Percentiles rank a stretch among this genome's conserved stretches.
These are phyloP conservation scores for Alternaria sp. DNA, from an alignment of 2,329 filamentous ascomycete species.

Conservation along the genomic window DNA sequence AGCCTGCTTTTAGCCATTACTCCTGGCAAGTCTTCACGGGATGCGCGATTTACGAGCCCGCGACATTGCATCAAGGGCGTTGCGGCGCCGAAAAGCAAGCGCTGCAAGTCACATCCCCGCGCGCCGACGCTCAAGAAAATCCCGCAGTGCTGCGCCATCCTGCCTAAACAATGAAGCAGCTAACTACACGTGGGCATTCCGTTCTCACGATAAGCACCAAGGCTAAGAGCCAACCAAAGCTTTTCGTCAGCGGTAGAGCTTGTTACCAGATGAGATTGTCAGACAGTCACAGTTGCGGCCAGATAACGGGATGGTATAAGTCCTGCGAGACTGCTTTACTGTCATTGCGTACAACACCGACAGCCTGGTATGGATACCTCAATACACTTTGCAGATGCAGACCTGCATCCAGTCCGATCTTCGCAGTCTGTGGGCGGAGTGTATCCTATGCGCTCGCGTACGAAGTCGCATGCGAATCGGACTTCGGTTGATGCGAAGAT, in stretches of 20 bases:
- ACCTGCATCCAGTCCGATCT: conserved; percentile 12
- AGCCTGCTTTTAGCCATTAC: not conserved
- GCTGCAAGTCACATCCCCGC: not conserved
- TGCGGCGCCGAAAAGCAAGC: not conserved
- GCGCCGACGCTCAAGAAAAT: conserved; percentile 4
- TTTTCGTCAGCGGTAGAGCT: conserved; percentile 10
- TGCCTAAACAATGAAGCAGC: conserved; percentile 18
- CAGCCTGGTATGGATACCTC: conserved; percentile 28
- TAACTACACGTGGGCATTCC: conserved; percentile 16
- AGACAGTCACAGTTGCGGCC: conserved; percentile 3
- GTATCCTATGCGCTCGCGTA: conserved; percentile 28
- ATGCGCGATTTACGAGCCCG: not conserved
- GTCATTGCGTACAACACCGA: not conserved
- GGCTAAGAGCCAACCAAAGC: conserved; percentile 26
- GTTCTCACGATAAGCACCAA: conserved; percentile 25
- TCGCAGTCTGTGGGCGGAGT: conserved; percentile 31
- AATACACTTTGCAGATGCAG: conserved; percentile 28
- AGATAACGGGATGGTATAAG: conserved; percentile 24
- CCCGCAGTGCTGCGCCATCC: conserved; percentile 13
- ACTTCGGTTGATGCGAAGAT: conserved; percentile 70
- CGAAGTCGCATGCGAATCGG: conserved; percentile 22
- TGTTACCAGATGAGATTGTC: conserved; percentile 32
- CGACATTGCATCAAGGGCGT: not conserved
- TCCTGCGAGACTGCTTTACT: conserved; percentile 10
- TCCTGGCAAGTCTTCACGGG: not conserved